Evolutionary conservation across 202 grass and related monocot species (phyloP).

Genomic region (Saccharum hybrid): DNA sequence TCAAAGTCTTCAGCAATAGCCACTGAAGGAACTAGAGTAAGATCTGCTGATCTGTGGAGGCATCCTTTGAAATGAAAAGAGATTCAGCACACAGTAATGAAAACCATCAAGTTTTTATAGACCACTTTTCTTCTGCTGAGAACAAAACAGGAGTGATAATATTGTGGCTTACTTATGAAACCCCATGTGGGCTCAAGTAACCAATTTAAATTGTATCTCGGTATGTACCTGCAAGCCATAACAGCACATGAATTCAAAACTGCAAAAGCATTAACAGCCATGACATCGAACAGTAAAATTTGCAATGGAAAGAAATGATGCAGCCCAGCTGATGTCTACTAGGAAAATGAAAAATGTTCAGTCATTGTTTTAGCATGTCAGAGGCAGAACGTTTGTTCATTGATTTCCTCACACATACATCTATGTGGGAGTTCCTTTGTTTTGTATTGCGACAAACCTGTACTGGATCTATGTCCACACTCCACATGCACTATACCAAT

Average conservation of each 20-base stretch:
- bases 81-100: slow-evolving; percentile 30
- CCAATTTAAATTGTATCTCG: slow-evolving; percentile 92
- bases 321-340: not conserved
- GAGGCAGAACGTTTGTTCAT: not conserved
- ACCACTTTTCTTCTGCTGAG: not conserved
- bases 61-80: slow-evolving; percentile 59
- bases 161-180: slow-evolving; percentile 70
- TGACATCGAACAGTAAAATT: slow-evolving; percentile 13
- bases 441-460: slow-evolving; percentile 19
- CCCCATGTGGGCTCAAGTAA: slow-evolving; percentile 84
- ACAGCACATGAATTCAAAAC: slow-evolving; percentile 40
- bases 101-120: slow-evolving; percentile 4
- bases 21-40: slow-evolving; percentile 85
- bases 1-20: slow-evolving; percentile 90
- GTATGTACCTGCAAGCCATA: slow-evolving; percentile 72
- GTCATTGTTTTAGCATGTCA: slow-evolving; percentile 2
- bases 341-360: not conserved
- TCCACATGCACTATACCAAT: slow-evolving; percentile 1
- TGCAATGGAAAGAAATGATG: not conserved
- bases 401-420: slow-evolving; percentile 10
- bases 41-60: slow-evolving; percentile 84
- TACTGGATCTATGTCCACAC: not conserved
- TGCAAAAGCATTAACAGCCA: slow-evolving; percentile 32
- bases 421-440: not conserved
- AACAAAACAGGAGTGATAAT: slow-evolving; percentile 38